A percentile compares a stretch with the other conserved stretches of the same genome.
These are phyloP conservation scores for Aspergillus persii DNA, from an alignment of 2,329 filamentous ascomycete genomes.

Conservation along the genomic window DNA sequence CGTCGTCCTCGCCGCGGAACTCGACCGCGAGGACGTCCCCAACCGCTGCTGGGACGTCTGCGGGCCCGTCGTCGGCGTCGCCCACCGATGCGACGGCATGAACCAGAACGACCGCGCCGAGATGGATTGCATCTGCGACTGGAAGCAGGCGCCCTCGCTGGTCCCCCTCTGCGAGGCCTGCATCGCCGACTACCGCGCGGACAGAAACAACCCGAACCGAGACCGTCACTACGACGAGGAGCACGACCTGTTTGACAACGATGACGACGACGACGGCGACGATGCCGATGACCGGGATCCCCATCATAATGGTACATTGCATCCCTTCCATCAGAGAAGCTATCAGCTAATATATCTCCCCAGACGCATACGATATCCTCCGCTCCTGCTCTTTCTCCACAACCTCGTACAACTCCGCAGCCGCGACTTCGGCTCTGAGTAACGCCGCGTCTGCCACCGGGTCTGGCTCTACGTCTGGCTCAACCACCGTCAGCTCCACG, in stretches of 20 bases:
- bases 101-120: slow-evolving; percentile 26
- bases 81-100: slow-evolving; percentile 23
- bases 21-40: slow-evolving; percentile 31
- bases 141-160: slow-evolving; percentile 23
- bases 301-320: slow-evolving; percentile 28
- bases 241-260: slow-evolving; percentile 11
- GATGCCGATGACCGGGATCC: slow-evolving; percentile 12
- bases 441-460: not conserved
- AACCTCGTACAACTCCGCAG: slow-evolving; percentile 26
- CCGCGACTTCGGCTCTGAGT: slow-evolving; percentile 19
- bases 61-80: slow-evolving; percentile 21
- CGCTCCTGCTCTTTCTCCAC: slow-evolving; percentile 26
- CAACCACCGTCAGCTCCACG: not conserved
- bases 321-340: not conserved
- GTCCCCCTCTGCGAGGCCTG: slow-evolving; percentile 33
- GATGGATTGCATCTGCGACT: slow-evolving; percentile 29
- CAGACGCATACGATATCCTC: slow-evolving; percentile 33
- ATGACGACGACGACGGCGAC: slow-evolving; percentile 12
- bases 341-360: not conserved
- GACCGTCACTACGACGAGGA: slow-evolving; percentile 18
- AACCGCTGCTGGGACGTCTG: slow-evolving; percentile 27
- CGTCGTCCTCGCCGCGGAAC: slow-evolving; percentile 21
- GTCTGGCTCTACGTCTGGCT: not conserved
- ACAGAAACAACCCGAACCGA: slow-evolving; percentile 8
- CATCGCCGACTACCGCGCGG: slow-evolving; percentile 26